phyloP scores from a whole-genome alignment of 2,329 filamentous ascomycete species.

The Chaetomium sp. region DNA sequence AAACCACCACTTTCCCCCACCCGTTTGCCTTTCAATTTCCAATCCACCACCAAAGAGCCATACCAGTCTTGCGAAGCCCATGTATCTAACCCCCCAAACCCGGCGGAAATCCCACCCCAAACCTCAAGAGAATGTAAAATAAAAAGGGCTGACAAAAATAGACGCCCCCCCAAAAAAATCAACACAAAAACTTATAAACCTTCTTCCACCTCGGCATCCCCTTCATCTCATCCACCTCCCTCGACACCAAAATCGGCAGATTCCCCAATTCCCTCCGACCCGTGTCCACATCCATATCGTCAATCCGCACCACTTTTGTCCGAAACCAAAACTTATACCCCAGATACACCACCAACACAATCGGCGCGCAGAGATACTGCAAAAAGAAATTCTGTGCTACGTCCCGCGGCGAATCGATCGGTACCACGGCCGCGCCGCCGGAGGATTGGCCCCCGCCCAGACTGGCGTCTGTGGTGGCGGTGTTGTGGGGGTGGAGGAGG shows the following conservation, averaged over 20 bases:
- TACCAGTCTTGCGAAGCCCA: too few species aligned
- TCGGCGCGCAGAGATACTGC: slow-evolving; percentile 62
- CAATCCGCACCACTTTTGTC: slow-evolving; percentile 58
- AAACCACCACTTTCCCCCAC: too few species aligned
- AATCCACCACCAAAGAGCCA: too few species aligned
- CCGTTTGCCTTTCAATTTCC: too few species aligned
- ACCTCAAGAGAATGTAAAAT: neutral
- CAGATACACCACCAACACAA: slow-evolving; percentile 62
- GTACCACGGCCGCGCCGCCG: slow-evolving; percentile 24
- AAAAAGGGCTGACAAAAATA: neutral
- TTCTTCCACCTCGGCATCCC: slow-evolving; percentile 73
- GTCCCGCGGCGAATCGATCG: slow-evolving; percentile 30
- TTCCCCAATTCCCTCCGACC: slow-evolving; percentile 75
- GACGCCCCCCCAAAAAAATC: too few species aligned
- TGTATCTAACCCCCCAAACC: too few species aligned
- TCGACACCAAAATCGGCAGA: slow-evolving; percentile 66
- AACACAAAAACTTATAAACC: slow-evolving; percentile 68
- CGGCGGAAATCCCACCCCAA: neutral
- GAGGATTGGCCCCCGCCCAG: neutral
- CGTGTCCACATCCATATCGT: slow-evolving; percentile 81
- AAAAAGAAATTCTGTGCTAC: slow-evolving; percentile 65
- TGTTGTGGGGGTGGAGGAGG: too few species aligned
- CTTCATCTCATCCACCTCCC: slow-evolving; percentile 69
- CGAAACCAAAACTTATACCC: slow-evolving; percentile 69
- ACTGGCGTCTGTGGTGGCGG: neutral